Evolutionary conservation across 192 early-diverging fungal genomes (phyloP).

Genomic region (Coemansia sp.): DNA sequence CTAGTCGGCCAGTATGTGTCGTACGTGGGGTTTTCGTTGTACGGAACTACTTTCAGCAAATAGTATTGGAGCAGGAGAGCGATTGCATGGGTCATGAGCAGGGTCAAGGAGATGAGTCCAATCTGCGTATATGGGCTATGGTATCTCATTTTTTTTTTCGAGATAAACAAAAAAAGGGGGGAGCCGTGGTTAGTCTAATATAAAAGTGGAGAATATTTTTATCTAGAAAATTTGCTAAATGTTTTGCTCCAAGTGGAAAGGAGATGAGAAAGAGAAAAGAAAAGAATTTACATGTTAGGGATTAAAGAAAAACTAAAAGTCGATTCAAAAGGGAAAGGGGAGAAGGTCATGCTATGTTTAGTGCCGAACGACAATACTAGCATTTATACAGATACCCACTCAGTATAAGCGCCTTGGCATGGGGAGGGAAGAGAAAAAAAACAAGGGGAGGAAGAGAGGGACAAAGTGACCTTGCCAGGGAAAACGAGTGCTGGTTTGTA

Average conservation of each 20-base stretch:
- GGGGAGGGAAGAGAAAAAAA: no score
- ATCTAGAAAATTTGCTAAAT: neutral
- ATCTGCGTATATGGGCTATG: conserved; percentile 34
- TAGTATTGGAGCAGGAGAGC: conserved; percentile 24
- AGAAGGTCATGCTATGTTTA: neutral
- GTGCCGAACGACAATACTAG: neutral
- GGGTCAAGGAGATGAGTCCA: conserved; percentile 14
- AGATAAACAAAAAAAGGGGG: neutral
- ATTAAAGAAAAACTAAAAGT: neutral
- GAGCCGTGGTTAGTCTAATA: neutral
- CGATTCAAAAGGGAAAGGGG: neutral
- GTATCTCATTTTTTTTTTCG: conserved; percentile 23
- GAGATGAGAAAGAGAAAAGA: neutral
- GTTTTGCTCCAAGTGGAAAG: neutral
- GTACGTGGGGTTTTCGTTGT: conserved; percentile 28
- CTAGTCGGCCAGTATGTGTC: conserved; percentile 37
- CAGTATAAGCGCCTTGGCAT: neutral
- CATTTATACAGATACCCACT: neutral
- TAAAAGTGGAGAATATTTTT: neutral
- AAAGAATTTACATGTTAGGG: neutral
- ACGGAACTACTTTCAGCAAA: conserved; percentile 15
- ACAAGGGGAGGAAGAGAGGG: no score
- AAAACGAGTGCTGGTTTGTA: neutral
- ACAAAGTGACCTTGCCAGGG: no score
- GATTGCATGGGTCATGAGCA: conserved; percentile 26